A percentile compares a stretch with the other conserved stretches of the same genome.
Conservation (phyloP, 2,329 filamentous ascomycete genomes). For the Paramyrothecium roridum region DNA sequence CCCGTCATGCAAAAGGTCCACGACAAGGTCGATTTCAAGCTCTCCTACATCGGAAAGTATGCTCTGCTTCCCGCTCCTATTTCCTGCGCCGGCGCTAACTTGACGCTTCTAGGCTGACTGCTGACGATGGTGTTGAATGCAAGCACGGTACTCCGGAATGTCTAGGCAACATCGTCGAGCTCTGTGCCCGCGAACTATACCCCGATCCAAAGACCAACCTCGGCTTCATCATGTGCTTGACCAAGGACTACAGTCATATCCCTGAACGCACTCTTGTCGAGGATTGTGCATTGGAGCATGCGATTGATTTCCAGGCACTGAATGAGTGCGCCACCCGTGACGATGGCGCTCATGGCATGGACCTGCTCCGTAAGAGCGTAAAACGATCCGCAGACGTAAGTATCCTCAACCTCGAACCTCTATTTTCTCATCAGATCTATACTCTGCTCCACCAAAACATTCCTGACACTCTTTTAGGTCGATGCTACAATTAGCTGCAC, state of each 20-base stretch:
- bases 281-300: conserved; percentile 87
- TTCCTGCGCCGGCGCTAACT: not conserved
- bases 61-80: conserved; percentile 13
- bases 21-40: conserved; percentile 84
- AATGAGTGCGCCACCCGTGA: conserved; percentile 80
- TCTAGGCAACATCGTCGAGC: conserved; percentile 89
- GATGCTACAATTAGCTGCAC: conserved; percentile 74
- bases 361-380: conserved; percentile 66
- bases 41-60: conserved; percentile 85
- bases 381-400: conserved; percentile 56
- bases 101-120: conserved; percentile 50
- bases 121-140: conserved; percentile 81
- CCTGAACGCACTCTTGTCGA: conserved; percentile 76
- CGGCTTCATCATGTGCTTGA: conserved; percentile 90
- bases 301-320: conserved; percentile 75
- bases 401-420: not conserved
- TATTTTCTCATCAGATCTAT: not conserved
- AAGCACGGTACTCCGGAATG: conserved; percentile 87
- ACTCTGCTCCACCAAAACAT: conserved; percentile 1
- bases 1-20: conserved; percentile 80
- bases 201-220: conserved; percentile 84
- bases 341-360: conserved; percentile 67
- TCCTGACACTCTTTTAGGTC: conserved; percentile 33
- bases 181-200: conserved; percentile 82
- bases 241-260: conserved; percentile 71